Conservation (phyloP, 2,329 filamentous ascomycete species). For the Herpotrichia juniperi region DNA sequence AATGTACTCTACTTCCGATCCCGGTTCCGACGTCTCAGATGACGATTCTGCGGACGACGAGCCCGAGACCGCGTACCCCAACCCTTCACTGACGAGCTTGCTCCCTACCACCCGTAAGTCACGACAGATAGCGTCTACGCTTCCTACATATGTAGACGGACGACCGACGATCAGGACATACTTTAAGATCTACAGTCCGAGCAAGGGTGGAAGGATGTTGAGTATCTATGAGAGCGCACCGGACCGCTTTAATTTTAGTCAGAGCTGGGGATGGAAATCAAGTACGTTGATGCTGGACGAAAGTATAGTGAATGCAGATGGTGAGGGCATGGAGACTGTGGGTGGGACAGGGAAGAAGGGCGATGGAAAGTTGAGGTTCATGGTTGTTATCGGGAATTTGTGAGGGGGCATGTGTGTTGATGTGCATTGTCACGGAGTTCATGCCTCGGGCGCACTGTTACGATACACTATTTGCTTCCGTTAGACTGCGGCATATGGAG, state of each 20-base stretch:
- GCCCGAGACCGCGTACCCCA: constrained; percentile 28
- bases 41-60: constrained; percentile 28
- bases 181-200: constrained; percentile 67
- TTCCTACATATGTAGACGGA: constrained; percentile 61
- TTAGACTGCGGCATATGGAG: too few relatives aligned
- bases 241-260: constrained; percentile 65
- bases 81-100: constrained; percentile 28
- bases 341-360: constrained; percentile 40
- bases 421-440: too few relatives aligned
- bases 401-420: background rate
- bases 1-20: constrained; percentile 23
- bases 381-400: constrained; percentile 64
- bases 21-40: constrained; percentile 31
- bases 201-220: constrained; percentile 63
- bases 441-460: too few relatives aligned
- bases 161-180: constrained; percentile 65
- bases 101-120: constrained; percentile 20
- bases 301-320: constrained; percentile 26
- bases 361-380: constrained; percentile 62
- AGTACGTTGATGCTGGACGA: constrained; percentile 64
- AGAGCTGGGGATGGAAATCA: constrained; percentile 68
- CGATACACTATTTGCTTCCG: too few relatives aligned
- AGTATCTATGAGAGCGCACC: constrained; percentile 65
- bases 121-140: constrained; percentile 41
- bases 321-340: constrained; percentile 22